Base-by-base conservation (phyloP, 305 asterid genomes). In the Withania somnifera region DNA sequence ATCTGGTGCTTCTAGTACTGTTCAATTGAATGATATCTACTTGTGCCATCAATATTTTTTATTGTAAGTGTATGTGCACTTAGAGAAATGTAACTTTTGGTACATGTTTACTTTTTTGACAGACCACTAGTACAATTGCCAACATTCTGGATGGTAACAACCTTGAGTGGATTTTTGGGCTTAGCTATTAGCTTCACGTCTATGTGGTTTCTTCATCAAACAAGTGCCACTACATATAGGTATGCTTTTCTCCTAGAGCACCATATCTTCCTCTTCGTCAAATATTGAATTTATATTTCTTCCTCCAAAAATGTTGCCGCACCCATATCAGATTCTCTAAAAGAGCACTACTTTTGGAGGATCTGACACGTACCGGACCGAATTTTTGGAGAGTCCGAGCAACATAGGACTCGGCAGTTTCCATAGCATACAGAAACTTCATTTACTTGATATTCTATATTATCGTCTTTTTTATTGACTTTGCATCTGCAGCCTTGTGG, bases 171-270 rank as follows among this genome's bases (percentile, higher is more conserved):
- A 82, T 85, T 91, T 79, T 85, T 92, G 93, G 98, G 98, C 11
- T 88, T 93, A 77, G 97, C 97, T 3, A 93, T 95, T 86, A 95
- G 98, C 90, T 93, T 93, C 87, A 92, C 98, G 47, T 93, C 98
- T 61, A 92, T 94, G 97, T 94, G 98, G 98, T 94, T 94, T 90
- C 98, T 95, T 76, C 98, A 92, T 91, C 98, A 95, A 89, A 95
- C 98, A 4, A 93, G 97, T 82, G 97, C 97, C 82, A 93, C 98
- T 67, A 93, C 98, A 3, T 95, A 95, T 89, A 91, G 98, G 98
- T 95, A 32, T 75, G 50, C 8, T 20, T 54, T 54, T 54, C 17
- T 56, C 0, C 19, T 19, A 7, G 5, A 54, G 5, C 68, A 60
- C 38, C 26, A 26, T 26, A 11, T 26, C 11, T 13, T 26, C 38